phyloP scores from a whole-genome alignment of 2,329 filamentous ascomycete species.

The Exophiala bonariae region DNA sequence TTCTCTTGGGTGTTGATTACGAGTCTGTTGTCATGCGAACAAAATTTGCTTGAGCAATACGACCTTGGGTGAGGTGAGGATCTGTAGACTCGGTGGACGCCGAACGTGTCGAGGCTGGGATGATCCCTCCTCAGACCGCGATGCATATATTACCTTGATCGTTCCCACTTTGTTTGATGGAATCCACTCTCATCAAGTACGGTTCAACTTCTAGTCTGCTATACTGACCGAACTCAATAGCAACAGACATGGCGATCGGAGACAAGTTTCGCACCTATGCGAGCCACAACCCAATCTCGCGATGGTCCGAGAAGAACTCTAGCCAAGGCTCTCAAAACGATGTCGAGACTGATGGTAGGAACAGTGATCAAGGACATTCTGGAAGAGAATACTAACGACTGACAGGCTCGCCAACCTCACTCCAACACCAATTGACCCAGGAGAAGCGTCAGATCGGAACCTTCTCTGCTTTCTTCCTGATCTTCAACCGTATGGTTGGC shows the following conservation, averaged over 20 bases:
- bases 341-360: neutral
- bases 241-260: neutral
- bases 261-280: neutral
- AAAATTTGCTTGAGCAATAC: neutral
- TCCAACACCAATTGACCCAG: slow-evolving; percentile 8
- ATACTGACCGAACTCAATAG: no score
- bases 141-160: no score
- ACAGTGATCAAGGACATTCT: no score
- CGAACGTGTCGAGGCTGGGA: neutral
- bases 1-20: no score
- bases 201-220: no score
- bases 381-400: no score
- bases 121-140: no score
- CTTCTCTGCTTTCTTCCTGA: slow-evolving; percentile 45
- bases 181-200: no score
- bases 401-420: neutral
- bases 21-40: neutral
- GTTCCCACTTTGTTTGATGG: no score
- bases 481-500: slow-evolving; percentile 48
- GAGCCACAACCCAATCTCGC: neutral
- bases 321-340: neutral
- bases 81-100: neutral
- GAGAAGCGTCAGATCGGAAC: slow-evolving; percentile 35
- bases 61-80: slow-evolving; percentile 1
- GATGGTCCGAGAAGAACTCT: neutral